Conservation (phyloP, 495 filamentous ascomycete species). For the Lepraria neglecta region DNA sequence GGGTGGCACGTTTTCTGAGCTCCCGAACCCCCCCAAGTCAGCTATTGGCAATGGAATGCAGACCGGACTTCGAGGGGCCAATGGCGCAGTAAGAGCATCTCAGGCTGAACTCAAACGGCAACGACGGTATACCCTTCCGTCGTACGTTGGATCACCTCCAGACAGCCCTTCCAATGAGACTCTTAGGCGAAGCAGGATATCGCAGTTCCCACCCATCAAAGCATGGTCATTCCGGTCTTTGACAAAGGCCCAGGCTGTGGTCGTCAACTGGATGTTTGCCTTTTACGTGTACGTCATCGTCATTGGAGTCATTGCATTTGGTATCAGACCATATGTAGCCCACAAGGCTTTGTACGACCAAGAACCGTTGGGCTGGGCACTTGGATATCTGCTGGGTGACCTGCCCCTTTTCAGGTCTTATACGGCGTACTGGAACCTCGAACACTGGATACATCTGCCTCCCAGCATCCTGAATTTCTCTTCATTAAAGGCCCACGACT, state of each 20-base stretch:
- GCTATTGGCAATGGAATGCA: neutral
- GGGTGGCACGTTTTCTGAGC: neutral
- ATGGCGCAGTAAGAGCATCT: neutral
- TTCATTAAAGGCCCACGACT: neutral
- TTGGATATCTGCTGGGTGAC: slow-evolving; percentile 85
- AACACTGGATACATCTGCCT: slow-evolving; percentile 71
- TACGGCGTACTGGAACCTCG: slow-evolving; percentile 57
- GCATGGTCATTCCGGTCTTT: slow-evolving; percentile 57
- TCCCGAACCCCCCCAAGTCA: neutral
- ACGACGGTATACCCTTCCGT: slow-evolving; percentile 28
- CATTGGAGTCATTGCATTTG: slow-evolving; percentile 56
- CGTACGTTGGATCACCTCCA: slow-evolving; percentile 13
- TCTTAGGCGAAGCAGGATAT: slow-evolving; percentile 1
- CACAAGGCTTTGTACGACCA: slow-evolving; percentile 57
- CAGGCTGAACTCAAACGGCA: slow-evolving; percentile 10
- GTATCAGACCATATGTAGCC: slow-evolving; percentile 62
- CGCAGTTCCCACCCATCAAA: neutral
- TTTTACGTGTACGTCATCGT: slow-evolving; percentile 65
- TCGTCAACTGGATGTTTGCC: slow-evolving; percentile 80
- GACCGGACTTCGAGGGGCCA: neutral
- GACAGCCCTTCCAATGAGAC: neutral
- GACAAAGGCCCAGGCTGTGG: slow-evolving; percentile 66
- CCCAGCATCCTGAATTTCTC: slow-evolving; percentile 17
- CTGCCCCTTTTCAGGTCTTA: slow-evolving; percentile 58
- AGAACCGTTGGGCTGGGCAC: slow-evolving; percentile 88